These are phyloP conservation scores for Cladophialophora carrionii DNA, from an alignment of 2,329 filamentous ascomycete genomes.

Conservation along the genomic window DNA sequence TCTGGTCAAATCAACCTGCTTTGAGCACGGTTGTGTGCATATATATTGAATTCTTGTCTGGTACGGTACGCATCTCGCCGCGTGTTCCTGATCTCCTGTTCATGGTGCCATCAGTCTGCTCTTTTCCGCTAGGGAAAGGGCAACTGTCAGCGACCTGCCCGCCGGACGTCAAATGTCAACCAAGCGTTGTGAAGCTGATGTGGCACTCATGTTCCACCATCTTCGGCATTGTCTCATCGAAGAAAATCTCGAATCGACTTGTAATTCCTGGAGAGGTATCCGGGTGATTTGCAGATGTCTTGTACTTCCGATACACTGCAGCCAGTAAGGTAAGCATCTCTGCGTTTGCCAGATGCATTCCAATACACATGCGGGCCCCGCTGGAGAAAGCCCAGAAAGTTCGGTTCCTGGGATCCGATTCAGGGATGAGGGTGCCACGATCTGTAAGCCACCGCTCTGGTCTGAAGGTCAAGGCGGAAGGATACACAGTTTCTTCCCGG, in stretches of 20 bases:
- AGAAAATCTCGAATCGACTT: conserved; percentile 42
- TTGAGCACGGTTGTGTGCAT: conserved; percentile 26
- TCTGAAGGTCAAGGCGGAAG: conserved; percentile 50
- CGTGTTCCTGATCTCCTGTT: not conserved
- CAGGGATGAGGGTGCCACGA: conserved; percentile 31
- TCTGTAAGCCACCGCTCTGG: conserved; percentile 43
- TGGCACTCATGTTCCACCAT: conserved; percentile 37
- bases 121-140: conserved; percentile 2
- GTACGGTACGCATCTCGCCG: conserved; percentile 14
- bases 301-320: conserved; percentile 52
- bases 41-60: conserved; percentile 23
- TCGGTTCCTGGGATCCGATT: conserved; percentile 33
- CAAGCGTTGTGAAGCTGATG: conserved; percentile 33
- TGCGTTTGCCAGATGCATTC: conserved; percentile 53
- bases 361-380: conserved; percentile 49
- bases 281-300: conserved; percentile 42
- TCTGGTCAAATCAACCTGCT: conserved; percentile 4
- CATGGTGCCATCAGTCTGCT: not conserved
- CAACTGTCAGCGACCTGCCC: not conserved
- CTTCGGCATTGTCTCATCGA: conserved; percentile 39
- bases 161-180: not conserved
- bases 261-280: conserved; percentile 41
- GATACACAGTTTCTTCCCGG: conserved; percentile 52
- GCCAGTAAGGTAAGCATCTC: conserved; percentile 56
- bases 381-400: conserved; percentile 48